Percentiles rank a stretch among this genome's conserved stretches.
These are phyloP conservation scores for Castanea crenata DNA, from an alignment of 306 rosid species.

Conservation along the genomic window DNA sequence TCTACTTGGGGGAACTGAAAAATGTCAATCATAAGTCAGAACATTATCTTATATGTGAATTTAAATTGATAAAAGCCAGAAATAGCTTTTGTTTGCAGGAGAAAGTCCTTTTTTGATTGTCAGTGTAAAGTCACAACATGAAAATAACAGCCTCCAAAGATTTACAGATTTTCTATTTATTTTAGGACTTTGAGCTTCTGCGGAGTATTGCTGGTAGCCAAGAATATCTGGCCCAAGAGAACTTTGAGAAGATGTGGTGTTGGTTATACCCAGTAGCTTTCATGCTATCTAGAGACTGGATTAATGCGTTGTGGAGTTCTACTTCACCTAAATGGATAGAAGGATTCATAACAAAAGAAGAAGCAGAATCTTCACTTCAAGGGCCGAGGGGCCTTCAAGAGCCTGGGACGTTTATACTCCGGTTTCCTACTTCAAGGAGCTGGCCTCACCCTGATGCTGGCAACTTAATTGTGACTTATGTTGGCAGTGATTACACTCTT, in stretches of 20 bases:
- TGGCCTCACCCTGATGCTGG: slow-evolving; percentile 99
- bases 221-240: slow-evolving; percentile 63
- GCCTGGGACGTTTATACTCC: slow-evolving; percentile 86
- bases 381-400: slow-evolving; percentile 79
- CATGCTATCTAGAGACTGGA: slow-evolving; percentile 62
- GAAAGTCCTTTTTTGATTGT: not conserved
- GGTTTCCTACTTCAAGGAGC: slow-evolving; percentile 93
- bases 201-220: slow-evolving; percentile 79
- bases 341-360: slow-evolving; percentile 94
- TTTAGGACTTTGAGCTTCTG: slow-evolving; percentile 80
- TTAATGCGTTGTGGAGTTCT: slow-evolving; percentile 81
- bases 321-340: slow-evolving; percentile 89
- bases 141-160: slow-evolving; percentile 12
- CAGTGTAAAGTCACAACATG: not conserved
- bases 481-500: slow-evolving; percentile 59
- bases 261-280: slow-evolving; percentile 93
- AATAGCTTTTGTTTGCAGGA: not conserved
- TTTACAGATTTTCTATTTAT: slow-evolving; percentile 9
- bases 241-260: slow-evolving; percentile 95
- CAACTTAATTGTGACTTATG: slow-evolving; percentile 71
- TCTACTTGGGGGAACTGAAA: not conserved
- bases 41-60: not conserved
- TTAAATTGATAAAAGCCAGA: not conserved
- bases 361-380: slow-evolving; percentile 87
- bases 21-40: not conserved